Evolutionary conservation across 805 yeast species (phyloP).

Genomic region (Metschnikowia baotianmanensis): DNA sequence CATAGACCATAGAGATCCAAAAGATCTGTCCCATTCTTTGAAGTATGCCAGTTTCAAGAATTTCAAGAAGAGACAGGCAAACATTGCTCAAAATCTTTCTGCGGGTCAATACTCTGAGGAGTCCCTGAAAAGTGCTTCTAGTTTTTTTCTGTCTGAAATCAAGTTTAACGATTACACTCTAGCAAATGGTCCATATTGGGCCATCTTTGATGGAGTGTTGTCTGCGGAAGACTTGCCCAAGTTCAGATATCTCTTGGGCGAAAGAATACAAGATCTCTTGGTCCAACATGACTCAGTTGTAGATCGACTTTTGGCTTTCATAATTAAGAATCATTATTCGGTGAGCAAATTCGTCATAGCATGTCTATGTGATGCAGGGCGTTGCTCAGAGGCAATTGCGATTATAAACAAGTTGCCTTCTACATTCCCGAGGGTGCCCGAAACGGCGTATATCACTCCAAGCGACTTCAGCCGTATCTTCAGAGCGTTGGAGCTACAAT

Average conservation of each 20-base stretch:
- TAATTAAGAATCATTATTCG: constrained; percentile 25
- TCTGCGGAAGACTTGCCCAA: constrained; percentile 31
- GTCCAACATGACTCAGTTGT: constrained; percentile 13
- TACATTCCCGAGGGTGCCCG: constrained; percentile 8
- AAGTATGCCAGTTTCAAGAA: constrained; percentile 14
- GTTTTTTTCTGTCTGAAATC: constrained; percentile 19
- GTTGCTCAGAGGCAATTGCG: constrained; percentile 26
- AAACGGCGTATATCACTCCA: not conserved
- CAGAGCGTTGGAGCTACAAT: constrained; percentile 3
- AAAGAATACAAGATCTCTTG: constrained; percentile 11
- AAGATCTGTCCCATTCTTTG: constrained; percentile 8
- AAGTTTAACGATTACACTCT: constrained; percentile 29
- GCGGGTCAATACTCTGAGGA: not conserved
- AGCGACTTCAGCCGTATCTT: constrained; percentile 12
- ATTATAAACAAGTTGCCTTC: constrained; percentile 21
- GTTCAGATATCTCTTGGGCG: constrained; percentile 24
- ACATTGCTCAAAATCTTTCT: constrained; percentile 16
- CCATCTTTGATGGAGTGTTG: constrained; percentile 30
- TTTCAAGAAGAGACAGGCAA: constrained; percentile 14
- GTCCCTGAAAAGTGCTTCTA: not conserved
- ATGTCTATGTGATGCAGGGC: constrained; percentile 26
- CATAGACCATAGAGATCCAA: constrained; percentile 5
- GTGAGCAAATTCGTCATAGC: constrained; percentile 28
- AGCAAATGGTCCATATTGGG: constrained; percentile 19
- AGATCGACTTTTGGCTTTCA: constrained; percentile 20